Evolutionary conservation across 2,329 filamentous ascomycete genomes (phyloP).

Genomic region (Podosphaera fusca): DNA sequence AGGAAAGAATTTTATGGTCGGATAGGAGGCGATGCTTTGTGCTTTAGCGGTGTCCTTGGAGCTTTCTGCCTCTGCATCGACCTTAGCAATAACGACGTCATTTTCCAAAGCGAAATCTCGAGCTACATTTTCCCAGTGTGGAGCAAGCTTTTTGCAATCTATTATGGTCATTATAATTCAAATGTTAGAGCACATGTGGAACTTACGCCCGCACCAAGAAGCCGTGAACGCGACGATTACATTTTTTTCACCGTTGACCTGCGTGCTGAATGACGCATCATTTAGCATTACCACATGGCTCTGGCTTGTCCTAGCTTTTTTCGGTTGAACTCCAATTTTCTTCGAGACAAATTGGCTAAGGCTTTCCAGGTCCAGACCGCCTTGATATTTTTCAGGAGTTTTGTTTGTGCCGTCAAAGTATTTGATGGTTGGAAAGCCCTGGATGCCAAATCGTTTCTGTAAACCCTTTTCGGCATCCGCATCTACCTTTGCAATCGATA

Average conservation of each 20-base stretch:
- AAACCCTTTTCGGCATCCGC: slow-evolving; percentile 71
- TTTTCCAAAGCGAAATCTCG: slow-evolving; percentile 57
- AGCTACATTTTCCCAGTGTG: slow-evolving; percentile 72
- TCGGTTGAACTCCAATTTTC: slow-evolving; percentile 67
- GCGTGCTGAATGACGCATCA: slow-evolving; percentile 53
- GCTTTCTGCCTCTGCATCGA: slow-evolving; percentile 77
- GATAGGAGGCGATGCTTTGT: slow-evolving; percentile 66
- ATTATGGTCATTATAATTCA: slow-evolving; percentile 7
- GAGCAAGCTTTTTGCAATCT: slow-evolving; percentile 95
- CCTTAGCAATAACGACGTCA: slow-evolving; percentile 72
- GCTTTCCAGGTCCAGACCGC: slow-evolving; percentile 71
- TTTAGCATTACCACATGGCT: slow-evolving; percentile 62
- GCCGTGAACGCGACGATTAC: slow-evolving; percentile 93
- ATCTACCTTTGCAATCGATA: slow-evolving; percentile 88
- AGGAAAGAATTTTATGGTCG: slow-evolving; percentile 95
- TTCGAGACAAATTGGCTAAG: slow-evolving; percentile 59
- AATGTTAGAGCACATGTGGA: not conserved
- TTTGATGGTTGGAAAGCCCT: slow-evolving; percentile 93
- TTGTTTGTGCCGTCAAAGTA: slow-evolving; percentile 93
- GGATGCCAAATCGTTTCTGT: slow-evolving; percentile 66
- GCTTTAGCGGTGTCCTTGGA: slow-evolving; percentile 55
- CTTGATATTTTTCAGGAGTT: slow-evolving; percentile 62
- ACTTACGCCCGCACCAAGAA: slow-evolving; percentile 86
- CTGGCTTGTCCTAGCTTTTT: slow-evolving; percentile 45
- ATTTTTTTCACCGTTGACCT: slow-evolving; percentile 66